Evolutionary conservation across 208 protist genomes (phyloP).

Genomic region (Porcisia deanei): DNA sequence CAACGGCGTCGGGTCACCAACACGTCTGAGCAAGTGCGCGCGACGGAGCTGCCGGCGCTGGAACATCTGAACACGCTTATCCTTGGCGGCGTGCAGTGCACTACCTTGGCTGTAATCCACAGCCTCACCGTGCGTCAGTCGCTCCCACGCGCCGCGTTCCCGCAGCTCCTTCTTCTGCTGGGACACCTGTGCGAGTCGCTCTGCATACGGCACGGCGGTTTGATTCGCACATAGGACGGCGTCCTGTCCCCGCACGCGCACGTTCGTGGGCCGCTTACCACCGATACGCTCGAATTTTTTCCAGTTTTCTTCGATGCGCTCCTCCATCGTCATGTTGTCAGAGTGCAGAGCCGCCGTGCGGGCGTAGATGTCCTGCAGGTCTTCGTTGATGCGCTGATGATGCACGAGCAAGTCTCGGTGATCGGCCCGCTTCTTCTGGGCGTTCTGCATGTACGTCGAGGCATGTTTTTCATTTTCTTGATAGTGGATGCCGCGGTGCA

Average conservation of each 20-base stretch:
- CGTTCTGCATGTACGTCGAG: slow-evolving; percentile 48
- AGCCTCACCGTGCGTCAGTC: slow-evolving; percentile 74
- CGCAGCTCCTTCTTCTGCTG: slow-evolving; percentile 69
- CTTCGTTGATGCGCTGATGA: slow-evolving; percentile 85
- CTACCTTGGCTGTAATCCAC: slow-evolving; percentile 76
- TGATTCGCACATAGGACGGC: slow-evolving; percentile 56
- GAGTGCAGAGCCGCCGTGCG: slow-evolving; percentile 75
- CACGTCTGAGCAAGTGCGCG: slow-evolving; percentile 70
- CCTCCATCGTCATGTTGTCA: slow-evolving; percentile 81
- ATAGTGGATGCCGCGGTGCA: slow-evolving; percentile 89
- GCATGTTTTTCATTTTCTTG: slow-evolving; percentile 49
- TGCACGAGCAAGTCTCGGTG: slow-evolving; percentile 85
- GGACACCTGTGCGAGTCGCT: slow-evolving; percentile 60
- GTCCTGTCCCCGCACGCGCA: slow-evolving; percentile 19
- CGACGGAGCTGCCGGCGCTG: slow-evolving; percentile 75
- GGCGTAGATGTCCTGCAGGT: slow-evolving; percentile 80
- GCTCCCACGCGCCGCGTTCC: slow-evolving; percentile 54
- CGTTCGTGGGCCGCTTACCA: slow-evolving; percentile 55
- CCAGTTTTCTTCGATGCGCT: slow-evolving; percentile 88
- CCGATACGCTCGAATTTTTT: slow-evolving; percentile 83
- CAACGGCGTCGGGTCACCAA: slow-evolving; percentile 82
- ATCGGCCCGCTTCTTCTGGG: slow-evolving; percentile 40
- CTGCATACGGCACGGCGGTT: slow-evolving; percentile 56
- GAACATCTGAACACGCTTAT: slow-evolving; percentile 67
- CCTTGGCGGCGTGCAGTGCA: slow-evolving; percentile 74